A percentile compares a stretch with the other conserved stretches of the same genome.
Conservation (phyloP, 2,329 filamentous ascomycete genomes). For the Oidium heveae region DNA sequence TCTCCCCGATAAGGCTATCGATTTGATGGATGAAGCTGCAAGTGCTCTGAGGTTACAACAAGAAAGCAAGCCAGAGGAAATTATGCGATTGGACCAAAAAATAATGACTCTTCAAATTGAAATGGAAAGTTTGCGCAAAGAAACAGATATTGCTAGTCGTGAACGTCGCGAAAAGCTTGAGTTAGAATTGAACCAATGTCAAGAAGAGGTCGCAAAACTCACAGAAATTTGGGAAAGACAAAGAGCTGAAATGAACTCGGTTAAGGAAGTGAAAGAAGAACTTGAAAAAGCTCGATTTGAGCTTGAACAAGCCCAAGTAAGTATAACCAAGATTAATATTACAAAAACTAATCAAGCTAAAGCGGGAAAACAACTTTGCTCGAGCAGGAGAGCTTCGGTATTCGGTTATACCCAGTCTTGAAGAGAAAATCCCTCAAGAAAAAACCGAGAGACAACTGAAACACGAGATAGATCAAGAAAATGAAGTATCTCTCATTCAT, state of each 20-base stretch:
- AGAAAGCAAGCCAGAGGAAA: slow-evolving; percentile 88
- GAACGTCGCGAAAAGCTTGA: slow-evolving; percentile 76
- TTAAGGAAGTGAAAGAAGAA: slow-evolving; percentile 74
- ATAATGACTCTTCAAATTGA: slow-evolving; percentile 98
- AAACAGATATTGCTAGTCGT: slow-evolving; percentile 69
- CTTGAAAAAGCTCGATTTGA: slow-evolving; percentile 67
- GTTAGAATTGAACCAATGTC: slow-evolving; percentile 45
- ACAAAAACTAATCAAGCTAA: slow-evolving; percentile 1
- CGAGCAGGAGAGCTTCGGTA: slow-evolving; percentile 81
- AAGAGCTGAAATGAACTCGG: slow-evolving; percentile 55
- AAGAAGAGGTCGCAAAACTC: slow-evolving; percentile 49
- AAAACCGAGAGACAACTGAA: slow-evolving; percentile 17
- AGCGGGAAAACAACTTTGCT: slow-evolving; percentile 61
- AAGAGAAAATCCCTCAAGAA: slow-evolving; percentile 58
- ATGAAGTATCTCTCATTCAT: slow-evolving; percentile 41
- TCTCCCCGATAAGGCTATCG: slow-evolving; percentile 89
- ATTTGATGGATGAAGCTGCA: slow-evolving; percentile 86
- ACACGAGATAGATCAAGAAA: neutral
- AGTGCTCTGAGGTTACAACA: slow-evolving; percentile 77
- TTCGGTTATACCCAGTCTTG: slow-evolving; percentile 57
- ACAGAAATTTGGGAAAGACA: slow-evolving; percentile 81
- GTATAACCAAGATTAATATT: neutral
- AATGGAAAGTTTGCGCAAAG: slow-evolving; percentile 77
- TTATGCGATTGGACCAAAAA: slow-evolving; percentile 73
- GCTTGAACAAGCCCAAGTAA: slow-evolving; percentile 52